Conservation (phyloP, 2,329 filamentous ascomycete genomes). For the Botrytis cinerea region DNA sequence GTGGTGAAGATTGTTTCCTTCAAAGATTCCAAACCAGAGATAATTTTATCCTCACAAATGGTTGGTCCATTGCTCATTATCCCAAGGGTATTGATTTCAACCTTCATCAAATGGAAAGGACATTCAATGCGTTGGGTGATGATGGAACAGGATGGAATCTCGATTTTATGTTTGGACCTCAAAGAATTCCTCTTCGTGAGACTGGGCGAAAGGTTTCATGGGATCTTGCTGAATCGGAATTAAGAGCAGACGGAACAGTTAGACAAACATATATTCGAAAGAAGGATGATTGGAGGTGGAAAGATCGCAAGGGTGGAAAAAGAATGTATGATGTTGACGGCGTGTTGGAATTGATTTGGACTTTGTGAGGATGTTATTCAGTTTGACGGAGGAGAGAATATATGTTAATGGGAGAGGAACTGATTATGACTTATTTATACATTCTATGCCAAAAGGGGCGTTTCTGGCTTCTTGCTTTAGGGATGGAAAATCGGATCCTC, state of each 20-base stretch:
- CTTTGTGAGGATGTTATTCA: constrained; percentile 42
- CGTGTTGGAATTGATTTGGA: constrained; percentile 59
- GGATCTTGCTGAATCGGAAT: constrained; percentile 54
- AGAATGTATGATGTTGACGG: constrained; percentile 56
- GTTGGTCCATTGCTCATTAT: constrained; percentile 39
- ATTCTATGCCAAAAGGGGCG: constrained; percentile 13
- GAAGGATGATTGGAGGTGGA: constrained; percentile 55
- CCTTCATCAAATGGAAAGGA: constrained; percentile 39
- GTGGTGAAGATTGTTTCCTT: constrained; percentile 41
- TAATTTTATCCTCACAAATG: constrained; percentile 40
- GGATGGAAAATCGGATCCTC: background rate
- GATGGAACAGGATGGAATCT: constrained; percentile 40
- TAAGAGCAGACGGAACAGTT: constrained; percentile 53
- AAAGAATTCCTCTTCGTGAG: constrained; percentile 50
- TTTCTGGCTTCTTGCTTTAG: constrained; percentile 17
- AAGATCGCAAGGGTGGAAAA: constrained; percentile 44
- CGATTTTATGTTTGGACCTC: constrained; percentile 54
- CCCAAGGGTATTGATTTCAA: constrained; percentile 40
- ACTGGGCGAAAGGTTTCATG: constrained; percentile 55
- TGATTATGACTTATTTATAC: constrained; percentile 18
- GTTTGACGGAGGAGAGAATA: background rate
- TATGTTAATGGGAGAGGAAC: constrained; percentile 8
- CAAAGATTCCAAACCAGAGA: constrained; percentile 39
- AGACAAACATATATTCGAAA: constrained; percentile 56
- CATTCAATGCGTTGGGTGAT: constrained; percentile 36